These are phyloP conservation scores for Lepidium sativum DNA, from an alignment of 345 rosid genomes.

Conservation along the genomic window DNA sequence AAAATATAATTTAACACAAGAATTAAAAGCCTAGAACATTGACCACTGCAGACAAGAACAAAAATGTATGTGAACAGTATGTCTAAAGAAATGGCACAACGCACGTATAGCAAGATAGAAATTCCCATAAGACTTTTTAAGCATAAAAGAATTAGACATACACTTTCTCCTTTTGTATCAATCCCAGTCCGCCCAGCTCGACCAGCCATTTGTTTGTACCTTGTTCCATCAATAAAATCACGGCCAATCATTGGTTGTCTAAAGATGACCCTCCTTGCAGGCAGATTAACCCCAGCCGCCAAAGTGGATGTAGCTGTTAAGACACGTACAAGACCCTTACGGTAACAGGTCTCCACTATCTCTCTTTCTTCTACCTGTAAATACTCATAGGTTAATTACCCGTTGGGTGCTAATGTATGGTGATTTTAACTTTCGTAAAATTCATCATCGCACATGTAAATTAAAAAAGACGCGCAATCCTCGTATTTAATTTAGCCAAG, in stretches of 20 bases:
- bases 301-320: constrained; percentile 97
- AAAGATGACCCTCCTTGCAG: constrained; percentile 96
- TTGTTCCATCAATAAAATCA: constrained; percentile 95
- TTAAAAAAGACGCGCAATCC: neutral
- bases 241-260: constrained; percentile 95
- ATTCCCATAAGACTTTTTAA: neutral
- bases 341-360: constrained; percentile 84
- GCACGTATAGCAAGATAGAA: neutral
- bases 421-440: constrained; percentile 1
- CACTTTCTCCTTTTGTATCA: constrained; percentile 98
- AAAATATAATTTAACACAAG: constrained; percentile 6
- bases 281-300: constrained; percentile 97
- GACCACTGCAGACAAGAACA: constrained; percentile 1
- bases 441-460: constrained; percentile 2
- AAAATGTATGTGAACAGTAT: neutral
- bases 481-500: constrained; percentile 1
- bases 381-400: constrained; percentile 8
- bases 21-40: constrained; percentile 10
- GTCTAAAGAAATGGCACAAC: neutral
- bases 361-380: constrained; percentile 94
- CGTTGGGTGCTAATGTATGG: neutral
- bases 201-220: constrained; percentile 98
- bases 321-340: constrained; percentile 79
- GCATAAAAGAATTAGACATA: constrained; percentile 29
- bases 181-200: constrained; percentile 99